Percentiles rank a stretch among this genome's conserved stretches.
These are phyloP conservation scores for Botryosphaeria dothidea DNA, from an alignment of 2,329 filamentous ascomycete genomes.

Conservation along the genomic window DNA sequence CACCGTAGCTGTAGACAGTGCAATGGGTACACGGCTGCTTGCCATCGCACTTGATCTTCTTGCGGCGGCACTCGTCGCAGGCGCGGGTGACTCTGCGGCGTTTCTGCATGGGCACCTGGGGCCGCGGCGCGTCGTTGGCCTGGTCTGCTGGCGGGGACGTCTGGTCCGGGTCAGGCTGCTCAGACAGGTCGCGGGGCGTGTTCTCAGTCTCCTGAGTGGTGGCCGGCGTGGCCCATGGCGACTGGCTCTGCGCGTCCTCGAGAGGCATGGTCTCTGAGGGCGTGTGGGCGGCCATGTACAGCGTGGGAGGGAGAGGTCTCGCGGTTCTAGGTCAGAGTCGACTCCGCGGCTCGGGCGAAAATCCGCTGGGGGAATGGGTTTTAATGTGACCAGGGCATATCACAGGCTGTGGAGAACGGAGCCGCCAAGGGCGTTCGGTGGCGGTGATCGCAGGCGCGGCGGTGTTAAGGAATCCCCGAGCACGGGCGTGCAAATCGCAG, in stretches of 20 bases:
- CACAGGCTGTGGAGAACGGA: conserved; percentile 19
- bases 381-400: conserved; percentile 18
- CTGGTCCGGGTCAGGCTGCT: conserved; percentile 10
- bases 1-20: conserved; percentile 97
- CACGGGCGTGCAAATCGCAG: conserved; percentile 3
- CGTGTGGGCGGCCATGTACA: conserved; percentile 9
- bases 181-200: conserved; percentile 13
- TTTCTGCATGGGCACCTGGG: conserved; percentile 28
- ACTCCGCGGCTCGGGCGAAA: conserved; percentile 15
- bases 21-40: conserved; percentile 75
- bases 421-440: conserved; percentile 17
- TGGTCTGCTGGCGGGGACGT: conserved; percentile 1
- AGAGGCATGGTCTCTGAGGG: conserved; percentile 14
- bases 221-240: conserved; percentile 1
- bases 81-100: conserved; percentile 46
- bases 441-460: conserved; percentile 19
- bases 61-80: conserved; percentile 45
- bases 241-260: conserved; percentile 8
- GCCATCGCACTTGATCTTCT: conserved; percentile 59
- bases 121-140: background rate
- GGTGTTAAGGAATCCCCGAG: conserved; percentile 18
- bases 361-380: conserved; percentile 18
- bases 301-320: background rate
- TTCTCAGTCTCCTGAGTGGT: conserved; percentile 3
- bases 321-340: conserved; percentile 3